These are phyloP conservation scores for Backusella australiensis DNA, from an alignment of 192 early-diverging fungal species.

Conservation along the genomic window DNA sequence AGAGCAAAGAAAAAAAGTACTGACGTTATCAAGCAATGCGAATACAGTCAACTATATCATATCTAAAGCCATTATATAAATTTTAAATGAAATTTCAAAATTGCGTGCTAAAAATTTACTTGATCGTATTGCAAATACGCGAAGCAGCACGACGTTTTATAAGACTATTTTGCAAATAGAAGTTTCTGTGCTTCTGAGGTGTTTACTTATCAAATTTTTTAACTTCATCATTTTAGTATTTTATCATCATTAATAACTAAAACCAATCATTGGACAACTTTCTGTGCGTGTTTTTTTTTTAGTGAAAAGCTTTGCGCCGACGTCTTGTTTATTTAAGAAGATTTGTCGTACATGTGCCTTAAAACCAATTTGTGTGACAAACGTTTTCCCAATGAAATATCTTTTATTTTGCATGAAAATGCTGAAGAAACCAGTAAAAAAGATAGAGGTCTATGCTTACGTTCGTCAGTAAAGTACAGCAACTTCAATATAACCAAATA, in stretches of 20 bases:
- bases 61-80: not conserved
- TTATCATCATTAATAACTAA: not conserved
- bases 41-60: not conserved
- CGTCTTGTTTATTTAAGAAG: not conserved
- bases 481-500: not conserved
- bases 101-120: not conserved
- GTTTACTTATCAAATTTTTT: not conserved
- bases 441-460: not conserved
- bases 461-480: not conserved
- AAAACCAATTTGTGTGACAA: not conserved
- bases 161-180: not conserved
- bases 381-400: not conserved
- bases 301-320: not conserved
- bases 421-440: not conserved
- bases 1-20: not conserved
- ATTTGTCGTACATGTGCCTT: not conserved
- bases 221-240: not conserved
- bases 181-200: too few relatives aligned
- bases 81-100: not conserved
- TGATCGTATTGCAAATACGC: not conserved
- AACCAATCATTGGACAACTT: not conserved
- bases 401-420: slow-evolving; percentile 8
- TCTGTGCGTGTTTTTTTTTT: not conserved
- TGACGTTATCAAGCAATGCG: not conserved
- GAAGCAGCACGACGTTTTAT: not conserved